These are phyloP conservation scores for Halenospora varia DNA, from an alignment of 495 filamentous ascomycete genomes.

Conservation along the genomic window DNA sequence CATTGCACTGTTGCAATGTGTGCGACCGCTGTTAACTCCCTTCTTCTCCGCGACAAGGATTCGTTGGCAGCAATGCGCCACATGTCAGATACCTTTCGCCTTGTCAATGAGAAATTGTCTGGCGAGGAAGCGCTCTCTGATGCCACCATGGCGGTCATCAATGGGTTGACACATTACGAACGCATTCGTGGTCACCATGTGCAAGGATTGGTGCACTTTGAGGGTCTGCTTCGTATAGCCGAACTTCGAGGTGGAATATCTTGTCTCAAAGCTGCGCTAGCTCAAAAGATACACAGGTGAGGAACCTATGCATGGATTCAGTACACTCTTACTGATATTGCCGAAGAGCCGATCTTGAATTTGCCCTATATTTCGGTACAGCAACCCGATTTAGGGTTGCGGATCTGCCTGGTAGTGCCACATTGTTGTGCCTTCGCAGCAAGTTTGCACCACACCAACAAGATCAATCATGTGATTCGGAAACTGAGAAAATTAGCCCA, in stretches of 20 bases:
- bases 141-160: conserved; percentile 12
- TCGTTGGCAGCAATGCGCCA: conserved; percentile 11
- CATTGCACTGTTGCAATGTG: conserved; percentile 16
- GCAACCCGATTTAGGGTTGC: not conserved
- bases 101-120: conserved; percentile 16
- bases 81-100: conserved; percentile 10
- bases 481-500: not conserved
- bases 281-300: conserved; percentile 17
- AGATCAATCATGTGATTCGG: not conserved
- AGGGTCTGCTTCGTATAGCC: conserved; percentile 14
- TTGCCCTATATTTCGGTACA: not conserved
- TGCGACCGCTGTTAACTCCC: not conserved
- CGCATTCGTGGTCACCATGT: conserved; percentile 9
- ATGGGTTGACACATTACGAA: conserved; percentile 10
- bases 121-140: conserved; percentile 8
- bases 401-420: not conserved
- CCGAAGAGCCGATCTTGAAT: conserved; percentile 8
- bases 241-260: conserved; percentile 13
- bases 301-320: not conserved
- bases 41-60: conserved; percentile 1
- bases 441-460: not conserved
- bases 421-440: not conserved
- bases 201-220: conserved; percentile 15
- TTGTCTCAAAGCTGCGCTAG: not conserved
- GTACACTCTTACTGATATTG: not conserved